A percentile compares a stretch with the other conserved stretches of the same genome.
These are phyloP conservation scores for Komagataella kurtzmanii DNA, from an alignment of 805 yeast species.

Conservation along the genomic window DNA sequence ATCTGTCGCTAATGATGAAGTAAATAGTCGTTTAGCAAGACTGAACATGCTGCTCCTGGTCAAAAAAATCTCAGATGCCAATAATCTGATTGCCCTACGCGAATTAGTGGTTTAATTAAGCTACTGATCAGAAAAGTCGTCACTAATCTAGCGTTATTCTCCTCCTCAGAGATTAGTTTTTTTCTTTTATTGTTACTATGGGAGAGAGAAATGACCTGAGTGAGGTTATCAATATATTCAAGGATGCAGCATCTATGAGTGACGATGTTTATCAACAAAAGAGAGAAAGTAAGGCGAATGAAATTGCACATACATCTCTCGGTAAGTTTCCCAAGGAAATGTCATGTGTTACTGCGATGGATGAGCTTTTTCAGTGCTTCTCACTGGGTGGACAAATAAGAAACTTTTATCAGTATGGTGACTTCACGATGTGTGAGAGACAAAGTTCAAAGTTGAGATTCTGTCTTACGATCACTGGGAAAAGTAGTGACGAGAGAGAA, in stretches of 20 bases:
- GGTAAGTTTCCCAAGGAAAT: slow-evolving; percentile 19
- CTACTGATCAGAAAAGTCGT: background rate
- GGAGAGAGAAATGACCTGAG: background rate
- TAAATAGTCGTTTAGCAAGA: slow-evolving; percentile 15
- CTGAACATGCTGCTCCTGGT: slow-evolving; percentile 8
- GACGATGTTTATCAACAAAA: background rate
- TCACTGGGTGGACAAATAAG: slow-evolving; percentile 86
- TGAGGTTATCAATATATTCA: background rate
- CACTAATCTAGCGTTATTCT: background rate
- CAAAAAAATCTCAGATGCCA: slow-evolving; percentile 9
- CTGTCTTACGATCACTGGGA: slow-evolving; percentile 49
- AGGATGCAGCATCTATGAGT: background rate
- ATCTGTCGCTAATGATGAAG: slow-evolving; percentile 12
- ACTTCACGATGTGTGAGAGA: slow-evolving; percentile 54
- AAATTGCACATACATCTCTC: background rate
- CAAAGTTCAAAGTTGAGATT: slow-evolving; percentile 71
- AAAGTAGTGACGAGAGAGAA: slow-evolving; percentile 37
- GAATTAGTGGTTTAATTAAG: background rate
- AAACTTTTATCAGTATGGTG: slow-evolving; percentile 74
- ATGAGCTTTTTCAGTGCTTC: slow-evolving; percentile 75
- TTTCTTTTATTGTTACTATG: background rate
- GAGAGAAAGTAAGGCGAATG: background rate
- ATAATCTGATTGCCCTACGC: background rate
- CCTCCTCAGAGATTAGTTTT: background rate
- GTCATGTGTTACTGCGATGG: slow-evolving; percentile 76